Evolutionary conservation across 306 rosid genomes (phyloP).

Genomic region (Gastrolobium bilobum): DNA sequence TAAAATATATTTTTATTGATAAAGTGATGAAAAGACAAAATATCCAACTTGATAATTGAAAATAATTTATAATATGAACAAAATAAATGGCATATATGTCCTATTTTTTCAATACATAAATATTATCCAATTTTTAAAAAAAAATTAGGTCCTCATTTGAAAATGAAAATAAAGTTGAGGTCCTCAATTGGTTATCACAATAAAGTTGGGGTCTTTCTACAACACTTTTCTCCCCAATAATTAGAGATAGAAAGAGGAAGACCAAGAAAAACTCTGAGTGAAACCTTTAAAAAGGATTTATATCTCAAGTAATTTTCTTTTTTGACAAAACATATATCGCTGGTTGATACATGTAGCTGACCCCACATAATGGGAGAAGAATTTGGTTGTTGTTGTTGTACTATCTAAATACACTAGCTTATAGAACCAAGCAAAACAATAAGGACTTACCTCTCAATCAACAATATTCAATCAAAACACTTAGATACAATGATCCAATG

Average conservation of each 20-base stretch:
- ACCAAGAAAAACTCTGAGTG: neutral
- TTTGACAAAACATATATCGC: neutral
- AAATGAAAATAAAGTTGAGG: constrained; percentile 1
- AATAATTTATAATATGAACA: constrained; percentile 13
- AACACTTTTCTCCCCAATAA: neutral
- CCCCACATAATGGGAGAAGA: neutral
- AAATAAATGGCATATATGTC: constrained; percentile 24
- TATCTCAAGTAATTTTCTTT: neutral
- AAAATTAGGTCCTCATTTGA: neutral
- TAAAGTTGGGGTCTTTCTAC: neutral
- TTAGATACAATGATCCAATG: constrained; percentile 6
- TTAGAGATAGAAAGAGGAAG: neutral
- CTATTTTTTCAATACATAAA: neutral
- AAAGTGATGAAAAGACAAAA: neutral
- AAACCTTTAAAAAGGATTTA: constrained; percentile 24
- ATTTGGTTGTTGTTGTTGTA: constrained; percentile 1
- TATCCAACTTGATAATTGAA: constrained; percentile 9
- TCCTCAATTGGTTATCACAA: constrained; percentile 18
- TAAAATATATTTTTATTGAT: constrained; percentile 16
- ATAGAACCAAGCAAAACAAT: constrained; percentile 19
- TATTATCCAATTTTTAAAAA: neutral
- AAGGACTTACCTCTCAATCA: constrained; percentile 2
- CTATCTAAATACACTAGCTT: neutral
- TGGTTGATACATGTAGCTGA: neutral
- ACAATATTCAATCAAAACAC: constrained; percentile 25